Evolutionary conservation across 2,329 filamentous ascomycete genomes (phyloP).

Genomic region (Hymenotorrendiella dingleyae): DNA sequence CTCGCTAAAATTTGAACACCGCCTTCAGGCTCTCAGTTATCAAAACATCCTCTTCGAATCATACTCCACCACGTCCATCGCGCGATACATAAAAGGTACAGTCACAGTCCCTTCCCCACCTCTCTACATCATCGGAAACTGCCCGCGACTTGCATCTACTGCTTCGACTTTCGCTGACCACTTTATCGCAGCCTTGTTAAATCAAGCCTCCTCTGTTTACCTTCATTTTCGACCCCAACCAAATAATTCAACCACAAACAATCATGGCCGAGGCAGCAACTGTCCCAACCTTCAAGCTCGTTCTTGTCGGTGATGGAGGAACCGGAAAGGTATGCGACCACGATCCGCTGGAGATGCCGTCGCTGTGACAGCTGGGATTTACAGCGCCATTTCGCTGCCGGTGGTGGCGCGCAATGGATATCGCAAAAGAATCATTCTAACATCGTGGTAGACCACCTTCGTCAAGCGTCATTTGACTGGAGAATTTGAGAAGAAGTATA

Average conservation of each 20-base stretch:
- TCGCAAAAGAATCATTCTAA: slow-evolving; percentile 19
- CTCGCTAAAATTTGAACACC: slow-evolving; percentile 13
- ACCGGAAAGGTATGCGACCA: slow-evolving; percentile 82
- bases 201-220: slow-evolving; percentile 23
- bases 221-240: slow-evolving; percentile 17
- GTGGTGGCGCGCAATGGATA: slow-evolving; percentile 15
- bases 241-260: slow-evolving; percentile 22
- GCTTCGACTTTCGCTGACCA: slow-evolving; percentile 16
- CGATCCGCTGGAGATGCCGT: slow-evolving; percentile 4
- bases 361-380: slow-evolving; percentile 10
- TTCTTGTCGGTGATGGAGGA: slow-evolving; percentile 98
- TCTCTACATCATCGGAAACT: not conserved
- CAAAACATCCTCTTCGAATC: slow-evolving; percentile 31
- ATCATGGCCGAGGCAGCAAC: slow-evolving; percentile 59
- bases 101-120: slow-evolving; percentile 10
- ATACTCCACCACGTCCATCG: slow-evolving; percentile 29
- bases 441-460: slow-evolving; percentile 77
- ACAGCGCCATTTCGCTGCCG: slow-evolving; percentile 20
- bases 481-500: slow-evolving; percentile 99
- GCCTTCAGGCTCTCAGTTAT: slow-evolving; percentile 16
- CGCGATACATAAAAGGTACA: slow-evolving; percentile 23
- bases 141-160: not conserved
- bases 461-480: slow-evolving; percentile 99
- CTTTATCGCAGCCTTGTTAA: slow-evolving; percentile 22
- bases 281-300: slow-evolving; percentile 94